A percentile compares a stretch with the other conserved stretches of the same genome.
Evolutionary conservation across 192 early-diverging fungal species (phyloP).

Genomic region (Nowakowskiella sp.): DNA sequence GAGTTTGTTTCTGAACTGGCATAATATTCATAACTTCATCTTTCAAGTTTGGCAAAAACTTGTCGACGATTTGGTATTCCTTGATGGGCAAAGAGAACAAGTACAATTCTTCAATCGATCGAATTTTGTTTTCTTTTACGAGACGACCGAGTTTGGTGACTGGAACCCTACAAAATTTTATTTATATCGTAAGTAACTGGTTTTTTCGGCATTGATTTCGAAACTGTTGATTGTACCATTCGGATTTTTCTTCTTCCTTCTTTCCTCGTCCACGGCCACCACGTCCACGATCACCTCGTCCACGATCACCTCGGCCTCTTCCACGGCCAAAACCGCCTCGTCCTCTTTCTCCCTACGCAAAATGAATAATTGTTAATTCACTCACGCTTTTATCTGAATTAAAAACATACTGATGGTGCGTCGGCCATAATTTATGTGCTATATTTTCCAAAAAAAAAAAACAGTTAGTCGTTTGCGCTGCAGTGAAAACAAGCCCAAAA

Average conservation of each 20-base stretch:
- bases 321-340: conserved; percentile 78
- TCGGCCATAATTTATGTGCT: too few species aligned
- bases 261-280: conserved; percentile 65
- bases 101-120: conserved; percentile 95
- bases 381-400: too few species aligned
- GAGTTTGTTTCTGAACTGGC: conserved; percentile 99
- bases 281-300: conserved; percentile 46
- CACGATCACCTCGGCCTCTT: conserved; percentile 58
- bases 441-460: too few species aligned
- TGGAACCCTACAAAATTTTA: conserved; percentile 52
- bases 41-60: conserved; percentile 91
- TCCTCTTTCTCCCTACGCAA: conserved; percentile 29
- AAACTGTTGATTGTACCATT: conserved; percentile 48
- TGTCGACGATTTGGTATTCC: conserved; percentile 98
- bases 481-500: too few species aligned
- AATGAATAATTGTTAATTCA: neutral
- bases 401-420: too few species aligned
- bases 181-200: conserved; percentile 2
- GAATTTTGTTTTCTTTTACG: conserved; percentile 96
- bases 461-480: too few species aligned
- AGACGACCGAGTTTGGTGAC: conserved; percentile 99
- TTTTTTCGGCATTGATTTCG: too few species aligned
- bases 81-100: conserved; percentile 98
- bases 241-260: conserved; percentile 78
- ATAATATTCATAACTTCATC: conserved; percentile 99